Conservation (phyloP, 2,329 filamentous ascomycete genomes). For the Calonectria pauciramosa region DNA sequence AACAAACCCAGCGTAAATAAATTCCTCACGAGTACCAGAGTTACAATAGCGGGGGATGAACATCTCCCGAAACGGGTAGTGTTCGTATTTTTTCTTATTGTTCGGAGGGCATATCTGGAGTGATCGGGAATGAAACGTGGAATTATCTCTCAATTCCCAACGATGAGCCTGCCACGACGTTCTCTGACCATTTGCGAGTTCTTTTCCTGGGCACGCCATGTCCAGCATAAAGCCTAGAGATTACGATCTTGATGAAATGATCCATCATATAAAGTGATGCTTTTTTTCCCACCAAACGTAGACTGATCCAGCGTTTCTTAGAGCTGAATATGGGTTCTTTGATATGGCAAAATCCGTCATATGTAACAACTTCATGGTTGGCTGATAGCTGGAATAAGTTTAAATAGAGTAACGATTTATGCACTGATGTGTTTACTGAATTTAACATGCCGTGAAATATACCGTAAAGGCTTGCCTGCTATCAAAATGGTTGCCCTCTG, state of each 20-base stretch:
- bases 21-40: background rate
- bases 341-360: background rate
- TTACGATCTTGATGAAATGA: background rate
- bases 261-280: background rate
- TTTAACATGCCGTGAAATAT: background rate
- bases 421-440: background rate
- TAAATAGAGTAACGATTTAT: background rate
- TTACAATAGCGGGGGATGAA: background rate
- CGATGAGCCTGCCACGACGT: background rate
- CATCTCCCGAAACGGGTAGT: background rate
- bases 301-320: background rate
- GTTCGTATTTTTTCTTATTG: background rate
- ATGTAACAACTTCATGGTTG: background rate
- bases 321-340: background rate
- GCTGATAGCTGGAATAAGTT: too few species aligned
- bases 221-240: background rate
- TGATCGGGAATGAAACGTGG: background rate
- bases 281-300: background rate
- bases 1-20: background rate
- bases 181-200: background rate
- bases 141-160: background rate
- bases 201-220: background rate
- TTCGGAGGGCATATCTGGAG: background rate
- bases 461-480: background rate
- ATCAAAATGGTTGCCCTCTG: background rate